A percentile compares a stretch with the other conserved stretches of the same genome.
Evolutionary conservation across 768 basidiomycete species (phyloP).

Genomic region (Pleurotus citrinopileatus): DNA sequence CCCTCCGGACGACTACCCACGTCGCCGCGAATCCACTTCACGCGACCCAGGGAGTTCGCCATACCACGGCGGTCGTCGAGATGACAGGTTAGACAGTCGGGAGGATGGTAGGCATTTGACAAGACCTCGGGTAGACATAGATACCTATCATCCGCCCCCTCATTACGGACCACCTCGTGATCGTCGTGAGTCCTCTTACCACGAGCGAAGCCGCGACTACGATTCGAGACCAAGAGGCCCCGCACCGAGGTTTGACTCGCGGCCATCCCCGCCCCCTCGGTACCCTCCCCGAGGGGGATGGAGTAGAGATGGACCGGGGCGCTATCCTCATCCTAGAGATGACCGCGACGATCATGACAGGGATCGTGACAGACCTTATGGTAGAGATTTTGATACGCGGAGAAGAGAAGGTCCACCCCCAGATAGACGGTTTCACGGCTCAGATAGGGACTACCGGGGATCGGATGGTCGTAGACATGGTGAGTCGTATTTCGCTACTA

Average conservation of each 20-base stretch:
- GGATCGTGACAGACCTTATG: constrained; percentile 17
- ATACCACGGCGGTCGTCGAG: background rate
- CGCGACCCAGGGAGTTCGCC: constrained; percentile 12
- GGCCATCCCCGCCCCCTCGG: background rate
- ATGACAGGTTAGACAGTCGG: constrained; percentile 1
- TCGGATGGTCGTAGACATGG: constrained; percentile 5
- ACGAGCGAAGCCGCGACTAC: background rate
- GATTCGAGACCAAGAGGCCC: background rate
- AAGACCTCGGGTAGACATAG: background rate
- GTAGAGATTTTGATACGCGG: constrained; percentile 20
- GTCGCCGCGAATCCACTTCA: constrained; percentile 16
- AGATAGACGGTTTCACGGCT: constrained; percentile 15
- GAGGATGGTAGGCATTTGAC: background rate
- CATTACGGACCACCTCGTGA: background rate
- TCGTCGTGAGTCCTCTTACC: background rate
- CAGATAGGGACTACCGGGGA: constrained; percentile 1
- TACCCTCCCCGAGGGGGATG: background rate
- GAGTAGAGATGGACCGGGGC: background rate
- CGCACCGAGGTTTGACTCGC: background rate
- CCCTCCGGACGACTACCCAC: constrained; percentile 16
- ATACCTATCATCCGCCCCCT: background rate
- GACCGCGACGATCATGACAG: too few relatives aligned
- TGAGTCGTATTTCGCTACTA: background rate
- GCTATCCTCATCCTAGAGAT: background rate
- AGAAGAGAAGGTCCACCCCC: constrained; percentile 20